Base-by-base conservation (phyloP, 352 stramenopile species). In the Globisporangium paroecandrum region DNA sequence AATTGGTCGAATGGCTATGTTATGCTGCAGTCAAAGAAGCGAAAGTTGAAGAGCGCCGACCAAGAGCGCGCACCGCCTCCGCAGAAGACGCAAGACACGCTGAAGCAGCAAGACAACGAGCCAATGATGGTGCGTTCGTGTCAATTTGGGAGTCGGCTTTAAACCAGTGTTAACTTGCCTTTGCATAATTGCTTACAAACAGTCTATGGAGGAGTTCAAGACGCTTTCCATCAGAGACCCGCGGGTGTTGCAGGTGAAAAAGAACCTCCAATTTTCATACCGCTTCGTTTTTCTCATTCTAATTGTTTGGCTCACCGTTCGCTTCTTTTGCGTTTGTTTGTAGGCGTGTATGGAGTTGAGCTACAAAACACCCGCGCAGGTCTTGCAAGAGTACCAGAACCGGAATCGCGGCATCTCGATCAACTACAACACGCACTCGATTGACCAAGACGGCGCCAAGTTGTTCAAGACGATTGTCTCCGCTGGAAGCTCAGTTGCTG, bases 341-440 rank as follows among this genome's bases (percentile, higher is more conserved):
- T 60, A 94, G 81, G 82, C 72, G 22, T 95, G 85, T 62, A 85
- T 93, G 73, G 78, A 93, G 53, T 72, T 95, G 43, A 85, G 78
- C 6, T 80, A 92, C 64, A 93, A 93, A 73, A 95, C 87, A 1
- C 87, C 87, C 1, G 87, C 85, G 12, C 87, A 95, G 76, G 83
- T 95, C n/a, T 72, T 95, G 22, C 83, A 93, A 53, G 87, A 95
- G 66, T 95, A 92, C 64, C 84, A 93, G 68, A 93, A 92, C 64
- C 77, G 85, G 18, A 87, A 95, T 57, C 82, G 82, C 8, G 87
- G 87, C 12, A 80, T 92, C 8, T 87, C 84, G 1, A 83, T 95
- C 70, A 92, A 92, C 58, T 95, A 93, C 69, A 94, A 91, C 61
- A 91, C 82, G 13, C 67, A 91, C 47, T 66, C 77, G 20, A 66